These are phyloP conservation scores for Melampsora larici-populina DNA, from an alignment of 1,284 basidiomycete species.

Conservation along the genomic window DNA sequence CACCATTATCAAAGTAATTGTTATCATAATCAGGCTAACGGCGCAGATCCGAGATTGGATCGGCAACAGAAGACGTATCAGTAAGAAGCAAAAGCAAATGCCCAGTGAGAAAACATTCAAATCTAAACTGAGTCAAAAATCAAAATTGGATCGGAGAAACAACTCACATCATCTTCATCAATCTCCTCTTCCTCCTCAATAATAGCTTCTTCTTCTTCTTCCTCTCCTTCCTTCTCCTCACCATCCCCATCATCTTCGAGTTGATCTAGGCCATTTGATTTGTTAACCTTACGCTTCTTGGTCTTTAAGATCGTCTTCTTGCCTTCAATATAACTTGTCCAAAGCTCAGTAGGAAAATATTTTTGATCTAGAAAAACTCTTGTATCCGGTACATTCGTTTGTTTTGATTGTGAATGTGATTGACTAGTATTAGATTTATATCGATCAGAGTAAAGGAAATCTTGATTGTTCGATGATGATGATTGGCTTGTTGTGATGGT, in stretches of 20 bases:
- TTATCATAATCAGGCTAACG: constrained; percentile 38
- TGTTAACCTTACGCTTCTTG: constrained; percentile 16
- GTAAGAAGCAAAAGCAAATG: no score
- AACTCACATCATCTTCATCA: constrained; percentile 41
- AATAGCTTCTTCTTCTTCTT: constrained; percentile 12
- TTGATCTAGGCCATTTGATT: neutral
- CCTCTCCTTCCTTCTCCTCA: constrained; percentile 29
- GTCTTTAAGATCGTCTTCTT: constrained; percentile 8
- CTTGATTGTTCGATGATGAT: neutral
- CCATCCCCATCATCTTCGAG: constrained; percentile 18
- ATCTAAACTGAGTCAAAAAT: neutral
- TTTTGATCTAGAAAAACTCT: constrained; percentile 1
- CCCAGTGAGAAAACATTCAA: no score
- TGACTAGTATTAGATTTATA: constrained; percentile 8
- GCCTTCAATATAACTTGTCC: constrained; percentile 28
- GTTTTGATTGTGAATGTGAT: neutral
- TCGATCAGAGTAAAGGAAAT: constrained; percentile 33
- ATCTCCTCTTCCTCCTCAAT: constrained; percentile 28
- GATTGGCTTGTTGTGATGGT: neutral
- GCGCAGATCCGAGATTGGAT: neutral
- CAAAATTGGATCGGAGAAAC: neutral
- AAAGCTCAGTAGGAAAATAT: constrained; percentile 27
- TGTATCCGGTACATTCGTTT: constrained; percentile 6
- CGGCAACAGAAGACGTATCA: neutral
- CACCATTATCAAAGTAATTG: constrained; percentile 41